Conservation (phyloP, 768 basidiomycete species). For the Mycena vitilis region DNA sequence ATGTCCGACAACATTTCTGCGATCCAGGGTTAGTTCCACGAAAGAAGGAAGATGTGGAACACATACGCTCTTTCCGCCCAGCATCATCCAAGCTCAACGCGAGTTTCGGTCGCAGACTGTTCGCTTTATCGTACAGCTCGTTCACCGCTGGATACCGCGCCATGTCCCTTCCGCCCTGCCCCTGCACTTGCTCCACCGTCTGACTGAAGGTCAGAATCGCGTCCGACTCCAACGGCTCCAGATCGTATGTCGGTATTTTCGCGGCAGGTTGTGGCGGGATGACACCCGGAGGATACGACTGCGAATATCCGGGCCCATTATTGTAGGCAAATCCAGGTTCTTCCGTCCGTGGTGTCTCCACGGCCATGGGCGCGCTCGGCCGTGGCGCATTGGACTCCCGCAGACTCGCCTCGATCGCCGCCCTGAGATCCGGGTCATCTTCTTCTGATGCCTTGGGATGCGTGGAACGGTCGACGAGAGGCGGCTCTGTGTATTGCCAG, state of each 20-base stretch:
- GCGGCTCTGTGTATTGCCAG: slow-evolving; percentile 78
- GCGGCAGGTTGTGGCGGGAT: slow-evolving; percentile 57
- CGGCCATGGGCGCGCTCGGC: slow-evolving; percentile 79
- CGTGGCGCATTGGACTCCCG: slow-evolving; percentile 84
- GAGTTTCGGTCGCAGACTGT: slow-evolving; percentile 81
- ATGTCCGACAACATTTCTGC: slow-evolving; percentile 91
- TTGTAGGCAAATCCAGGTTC: slow-evolving; percentile 50
- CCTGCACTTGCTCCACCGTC: slow-evolving; percentile 85
- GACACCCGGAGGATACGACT: slow-evolving; percentile 55
- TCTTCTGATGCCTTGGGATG: slow-evolving; percentile 71
- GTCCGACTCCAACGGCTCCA: slow-evolving; percentile 85
- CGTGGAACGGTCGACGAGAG: slow-evolving; percentile 68
- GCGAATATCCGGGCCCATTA: slow-evolving; percentile 53
- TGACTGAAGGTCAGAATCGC: slow-evolving; percentile 92
- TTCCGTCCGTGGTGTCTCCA: slow-evolving; percentile 64
- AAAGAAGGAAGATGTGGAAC: slow-evolving; percentile 10
- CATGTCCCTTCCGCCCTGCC: slow-evolving; percentile 82
- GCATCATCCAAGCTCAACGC: slow-evolving; percentile 88
- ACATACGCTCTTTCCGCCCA: slow-evolving; percentile 83
- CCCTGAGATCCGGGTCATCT: slow-evolving; percentile 90
- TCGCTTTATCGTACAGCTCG: slow-evolving; percentile 88
- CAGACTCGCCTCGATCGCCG: slow-evolving; percentile 95
- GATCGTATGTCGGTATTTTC: slow-evolving; percentile 80
- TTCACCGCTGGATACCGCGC: slow-evolving; percentile 86
- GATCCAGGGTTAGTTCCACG: background rate